Percentiles rank a stretch among this genome's conserved stretches.
phyloP scores from a whole-genome alignment of 495 filamentous ascomycete genomes.

The Beverwykella pulmonaria region DNA sequence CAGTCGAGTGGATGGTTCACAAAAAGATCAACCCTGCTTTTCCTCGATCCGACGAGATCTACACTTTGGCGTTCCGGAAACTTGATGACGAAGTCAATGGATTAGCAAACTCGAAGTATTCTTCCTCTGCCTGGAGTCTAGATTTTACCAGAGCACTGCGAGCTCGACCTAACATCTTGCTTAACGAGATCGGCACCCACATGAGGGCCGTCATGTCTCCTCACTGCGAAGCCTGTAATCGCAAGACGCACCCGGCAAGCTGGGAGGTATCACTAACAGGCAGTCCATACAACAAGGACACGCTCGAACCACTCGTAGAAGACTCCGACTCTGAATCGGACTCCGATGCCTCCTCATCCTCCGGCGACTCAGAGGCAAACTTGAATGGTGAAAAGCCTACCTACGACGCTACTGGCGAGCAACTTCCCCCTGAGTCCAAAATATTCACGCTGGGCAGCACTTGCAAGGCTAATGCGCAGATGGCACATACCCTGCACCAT shows the following conservation, averaged over 20 bases:
- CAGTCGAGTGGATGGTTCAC: constrained; percentile 80
- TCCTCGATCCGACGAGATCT: constrained; percentile 63
- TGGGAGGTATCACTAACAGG: constrained; percentile 65
- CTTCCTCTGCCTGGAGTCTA: constrained; percentile 71
- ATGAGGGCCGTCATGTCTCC: constrained; percentile 37
- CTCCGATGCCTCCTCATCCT: constrained; percentile 10
- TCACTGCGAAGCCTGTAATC: constrained; percentile 78
- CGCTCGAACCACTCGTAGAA: constrained; percentile 66
- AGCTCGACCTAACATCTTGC: constrained; percentile 58
- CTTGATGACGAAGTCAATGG: constrained; percentile 71
- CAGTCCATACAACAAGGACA: constrained; percentile 68
- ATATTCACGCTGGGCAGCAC: constrained; percentile 49
- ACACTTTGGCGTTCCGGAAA: constrained; percentile 71
- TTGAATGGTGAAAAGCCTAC: constrained; percentile 28
- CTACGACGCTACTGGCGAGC: constrained; percentile 41
- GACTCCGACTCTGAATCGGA: constrained; percentile 43
- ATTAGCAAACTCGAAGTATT: constrained; percentile 69
- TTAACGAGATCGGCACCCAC: constrained; percentile 41
- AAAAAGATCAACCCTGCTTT: constrained; percentile 78
- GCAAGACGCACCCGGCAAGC: constrained; percentile 67
- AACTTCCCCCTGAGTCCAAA: constrained; percentile 36
- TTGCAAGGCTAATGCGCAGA: constrained; percentile 69
- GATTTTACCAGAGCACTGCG: constrained; percentile 68
- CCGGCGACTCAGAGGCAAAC: constrained; percentile 41
- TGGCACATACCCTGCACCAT: constrained; percentile 70